Percentiles rank a stretch among this genome's conserved stretches.
phyloP scores from a whole-genome alignment of 2,329 filamentous ascomycete species.

The Gaeumannomyces tritici region DNA sequence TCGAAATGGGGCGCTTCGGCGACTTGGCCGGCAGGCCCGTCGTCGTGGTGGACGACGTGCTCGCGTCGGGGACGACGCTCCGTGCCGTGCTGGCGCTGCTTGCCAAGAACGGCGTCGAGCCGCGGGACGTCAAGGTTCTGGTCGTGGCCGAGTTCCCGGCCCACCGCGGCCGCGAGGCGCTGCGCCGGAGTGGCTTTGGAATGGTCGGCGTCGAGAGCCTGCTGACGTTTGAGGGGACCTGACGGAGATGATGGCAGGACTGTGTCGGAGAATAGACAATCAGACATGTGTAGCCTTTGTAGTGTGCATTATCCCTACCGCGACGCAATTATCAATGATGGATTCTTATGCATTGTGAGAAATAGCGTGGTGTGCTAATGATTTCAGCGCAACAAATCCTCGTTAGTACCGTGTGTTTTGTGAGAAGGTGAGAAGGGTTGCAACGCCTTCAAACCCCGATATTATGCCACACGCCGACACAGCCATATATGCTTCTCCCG shows the following conservation, averaged over 20 bases:
- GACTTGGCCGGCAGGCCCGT: slow-evolving; percentile 18
- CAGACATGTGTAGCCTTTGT: too few relatives aligned
- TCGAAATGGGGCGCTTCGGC: slow-evolving; percentile 22
- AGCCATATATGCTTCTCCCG: too few relatives aligned
- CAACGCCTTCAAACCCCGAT: too few relatives aligned
- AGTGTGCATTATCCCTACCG: too few relatives aligned
- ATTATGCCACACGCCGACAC: too few relatives aligned
- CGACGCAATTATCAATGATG: too few relatives aligned
- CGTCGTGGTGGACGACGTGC: slow-evolving; percentile 49
- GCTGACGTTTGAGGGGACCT: slow-evolving; percentile 29
- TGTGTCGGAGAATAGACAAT: too few relatives aligned
- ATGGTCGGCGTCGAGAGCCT: slow-evolving; percentile 39
- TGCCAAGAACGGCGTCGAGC: slow-evolving; percentile 26
- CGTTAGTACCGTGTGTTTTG: too few relatives aligned
- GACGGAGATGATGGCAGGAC: neutral
- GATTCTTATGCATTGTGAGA: too few relatives aligned
- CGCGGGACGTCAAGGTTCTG: neutral
- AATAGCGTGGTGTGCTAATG: too few relatives aligned
- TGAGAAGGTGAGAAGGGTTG: too few relatives aligned
- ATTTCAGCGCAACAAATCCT: too few relatives aligned
- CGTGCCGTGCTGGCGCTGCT: slow-evolving; percentile 41
- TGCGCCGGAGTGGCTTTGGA: slow-evolving; percentile 39
- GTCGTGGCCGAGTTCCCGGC: slow-evolving; percentile 47
- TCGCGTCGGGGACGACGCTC: slow-evolving; percentile 45
- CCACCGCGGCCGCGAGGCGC: slow-evolving; percentile 38